Conservation (phyloP, 345 rosid genomes). For the Psidium guajava region DNA sequence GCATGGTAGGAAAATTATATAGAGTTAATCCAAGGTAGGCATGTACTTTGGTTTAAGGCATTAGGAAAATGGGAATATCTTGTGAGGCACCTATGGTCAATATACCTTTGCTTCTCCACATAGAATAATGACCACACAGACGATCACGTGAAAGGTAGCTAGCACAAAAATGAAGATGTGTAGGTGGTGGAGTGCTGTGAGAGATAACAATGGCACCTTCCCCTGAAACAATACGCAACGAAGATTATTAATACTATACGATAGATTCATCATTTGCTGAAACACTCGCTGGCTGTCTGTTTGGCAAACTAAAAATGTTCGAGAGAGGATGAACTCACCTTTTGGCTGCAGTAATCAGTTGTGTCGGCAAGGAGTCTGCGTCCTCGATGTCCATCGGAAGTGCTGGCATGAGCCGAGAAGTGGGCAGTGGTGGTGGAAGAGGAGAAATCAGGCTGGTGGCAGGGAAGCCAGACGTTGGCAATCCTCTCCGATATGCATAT, state of each 20-base stretch:
- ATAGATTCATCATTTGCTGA: not conserved
- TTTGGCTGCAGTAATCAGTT: constrained; percentile 11
- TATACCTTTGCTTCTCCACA: constrained; percentile 63
- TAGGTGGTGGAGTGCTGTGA: constrained; percentile 67
- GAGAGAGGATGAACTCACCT: constrained; percentile 7
- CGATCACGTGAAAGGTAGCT: constrained; percentile 52
- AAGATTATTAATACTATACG: not conserved
- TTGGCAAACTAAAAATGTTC: not conserved
- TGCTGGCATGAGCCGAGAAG: constrained; percentile 15
- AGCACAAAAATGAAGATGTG: constrained; percentile 77
- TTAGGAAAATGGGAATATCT: not conserved
- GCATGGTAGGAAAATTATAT: not conserved
- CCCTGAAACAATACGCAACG: constrained; percentile 28
- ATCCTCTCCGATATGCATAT: constrained; percentile 39
- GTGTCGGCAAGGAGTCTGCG: constrained; percentile 47
- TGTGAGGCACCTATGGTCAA: not conserved
- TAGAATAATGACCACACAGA: constrained; percentile 63
- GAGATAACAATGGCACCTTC: constrained; percentile 45
- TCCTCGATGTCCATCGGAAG: not conserved
- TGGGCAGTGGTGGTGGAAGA: constrained; percentile 14
- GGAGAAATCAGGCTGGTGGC: constrained; percentile 7
- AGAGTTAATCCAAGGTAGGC: not conserved
- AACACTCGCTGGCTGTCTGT: not conserved
- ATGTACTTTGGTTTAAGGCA: too few relatives aligned
- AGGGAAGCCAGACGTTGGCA: constrained; percentile 49